Evolutionary conservation across 257 asterid species (phyloP), one percentile per base, ranked within the genome.

Genomic region (Solanum bulbocastanum): DNA sequence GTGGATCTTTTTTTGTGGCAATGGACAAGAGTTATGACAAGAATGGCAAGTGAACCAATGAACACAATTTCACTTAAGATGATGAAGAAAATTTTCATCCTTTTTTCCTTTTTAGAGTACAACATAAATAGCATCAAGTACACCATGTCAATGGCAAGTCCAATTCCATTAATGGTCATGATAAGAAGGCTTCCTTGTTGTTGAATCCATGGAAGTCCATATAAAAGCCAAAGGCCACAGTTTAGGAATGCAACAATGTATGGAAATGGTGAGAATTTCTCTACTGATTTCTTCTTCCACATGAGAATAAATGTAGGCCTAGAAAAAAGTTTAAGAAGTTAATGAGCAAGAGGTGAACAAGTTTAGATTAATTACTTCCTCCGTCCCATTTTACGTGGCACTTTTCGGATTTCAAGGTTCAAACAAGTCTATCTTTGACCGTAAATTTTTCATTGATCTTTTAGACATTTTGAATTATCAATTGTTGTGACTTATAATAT

Each of bases 161-260:
- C 98, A 0, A 95, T 39, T 2, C 99, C 95, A 36, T 95, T 95
- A 5, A 94, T 91, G 69, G 98, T 96, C 42, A 96, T 72, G 1
- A 96, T 96, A 1, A 94, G 93, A 16, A 88, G 89, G 93, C 95
- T 93, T 40, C 83, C 22, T 68, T 94, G 32, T 66, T 94, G 65
- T 0, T 95, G 96, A 72, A 95, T 98, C 74, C 92, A 14, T 0
- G 99, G 98, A 88, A 95, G 92, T 3, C 99, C 98, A 60, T 96
- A 94, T 74, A 95, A 90, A 65, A 93, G 88, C 98, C 99, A 94
- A 0, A 96, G 90, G n/a, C 91, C 94, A 73, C 99, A 96, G 91
- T 94, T 95, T 3, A 92, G 23, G 5, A 93, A 93, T 9, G 99
- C 93, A 12, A 95, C 96, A 0, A 95, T 87, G 87, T 96, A 96